Percentiles rank a stretch among this genome's conserved stretches.
These are phyloP conservation scores for Usnea hakonensis DNA, from an alignment of 495 filamentous ascomycete species.

Conservation along the genomic window DNA sequence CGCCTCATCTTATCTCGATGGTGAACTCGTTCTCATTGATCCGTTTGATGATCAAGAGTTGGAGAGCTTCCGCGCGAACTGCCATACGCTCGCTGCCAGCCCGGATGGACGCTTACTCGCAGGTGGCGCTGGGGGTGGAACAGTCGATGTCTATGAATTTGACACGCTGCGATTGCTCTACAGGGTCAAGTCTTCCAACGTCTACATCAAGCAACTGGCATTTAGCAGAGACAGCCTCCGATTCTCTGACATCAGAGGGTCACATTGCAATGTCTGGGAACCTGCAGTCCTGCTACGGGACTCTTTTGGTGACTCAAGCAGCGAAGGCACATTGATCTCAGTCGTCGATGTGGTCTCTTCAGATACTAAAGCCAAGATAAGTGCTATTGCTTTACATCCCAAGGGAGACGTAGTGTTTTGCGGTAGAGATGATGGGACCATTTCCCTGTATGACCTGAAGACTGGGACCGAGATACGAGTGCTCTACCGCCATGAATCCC, in stretches of 20 bases:
- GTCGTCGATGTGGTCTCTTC: constrained; percentile 12
- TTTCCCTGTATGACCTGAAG: constrained; percentile 21
- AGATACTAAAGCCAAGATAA: constrained; percentile 22
- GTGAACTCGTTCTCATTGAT: constrained; percentile 28
- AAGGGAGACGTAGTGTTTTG: constrained; percentile 21
- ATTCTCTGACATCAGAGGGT: constrained; percentile 25
- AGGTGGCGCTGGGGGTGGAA: constrained; percentile 21
- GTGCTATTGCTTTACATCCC: constrained; percentile 19
- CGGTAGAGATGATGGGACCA: constrained; percentile 27
- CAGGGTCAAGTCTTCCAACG: constrained; percentile 22
- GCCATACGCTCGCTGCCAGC: constrained; percentile 18
- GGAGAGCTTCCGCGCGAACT: constrained; percentile 12
- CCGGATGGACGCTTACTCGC: constrained; percentile 30
- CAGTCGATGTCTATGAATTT: constrained; percentile 31
- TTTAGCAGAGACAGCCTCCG: constrained; percentile 30
- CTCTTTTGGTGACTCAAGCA: constrained; percentile 7
- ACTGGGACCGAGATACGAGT: constrained; percentile 18
- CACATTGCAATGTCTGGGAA: constrained; percentile 31
- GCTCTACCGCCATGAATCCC: constrained; percentile 25
- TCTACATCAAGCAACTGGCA: constrained; percentile 24
- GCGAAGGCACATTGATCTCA: constrained; percentile 9
- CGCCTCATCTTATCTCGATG: constrained; percentile 29
- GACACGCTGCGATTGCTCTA: constrained; percentile 31
- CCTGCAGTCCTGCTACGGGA: constrained; percentile 15
- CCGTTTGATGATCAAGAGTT: constrained; percentile 15